phyloP scores from a whole-genome alignment of 345 rosid species.

The Atalantia buxifolia region DNA sequence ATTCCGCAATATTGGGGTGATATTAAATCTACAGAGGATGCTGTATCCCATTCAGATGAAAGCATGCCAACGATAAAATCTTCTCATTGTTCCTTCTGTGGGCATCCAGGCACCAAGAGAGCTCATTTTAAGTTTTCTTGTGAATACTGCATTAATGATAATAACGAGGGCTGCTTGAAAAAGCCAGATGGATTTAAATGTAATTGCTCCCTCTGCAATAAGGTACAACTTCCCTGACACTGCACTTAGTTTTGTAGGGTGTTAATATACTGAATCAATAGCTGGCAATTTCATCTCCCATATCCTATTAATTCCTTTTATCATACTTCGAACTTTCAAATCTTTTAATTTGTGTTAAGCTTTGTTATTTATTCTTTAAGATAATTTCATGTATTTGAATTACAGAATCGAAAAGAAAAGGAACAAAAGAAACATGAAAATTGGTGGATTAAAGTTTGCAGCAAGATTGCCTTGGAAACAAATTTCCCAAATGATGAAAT shows the following conservation, averaged over 20 bases:
- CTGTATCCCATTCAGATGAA: conserved; percentile 23
- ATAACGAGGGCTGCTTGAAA: conserved; percentile 48
- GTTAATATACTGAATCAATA: neutral
- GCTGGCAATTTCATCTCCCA: neutral
- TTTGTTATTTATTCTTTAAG: neutral
- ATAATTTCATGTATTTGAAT: conserved; percentile 8
- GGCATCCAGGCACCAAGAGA: conserved; percentile 81
- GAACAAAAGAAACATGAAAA: conserved; percentile 53
- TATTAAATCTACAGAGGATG: conserved; percentile 26
- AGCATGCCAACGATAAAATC: conserved; percentile 36
- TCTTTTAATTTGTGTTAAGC: neutral
- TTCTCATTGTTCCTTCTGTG: conserved; percentile 86
- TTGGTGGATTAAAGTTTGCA: conserved; percentile 73
- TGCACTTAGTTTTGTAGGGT: neutral
- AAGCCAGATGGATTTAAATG: conserved; percentile 66
- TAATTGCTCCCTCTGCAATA: conserved; percentile 53
- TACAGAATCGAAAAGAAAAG: conserved; percentile 50
- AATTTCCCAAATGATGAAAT: conserved; percentile 72
- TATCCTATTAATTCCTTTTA: neutral
- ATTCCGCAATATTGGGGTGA: conserved; percentile 24
- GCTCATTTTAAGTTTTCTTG: conserved; percentile 65
- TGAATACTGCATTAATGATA: conserved; percentile 41
- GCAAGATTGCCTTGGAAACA: conserved; percentile 50
- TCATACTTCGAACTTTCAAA: neutral
- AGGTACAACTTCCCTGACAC: conserved; percentile 30